phyloP scores from a whole-genome alignment of 1,139 yeast species.

The Diutina neorugosa region DNA sequence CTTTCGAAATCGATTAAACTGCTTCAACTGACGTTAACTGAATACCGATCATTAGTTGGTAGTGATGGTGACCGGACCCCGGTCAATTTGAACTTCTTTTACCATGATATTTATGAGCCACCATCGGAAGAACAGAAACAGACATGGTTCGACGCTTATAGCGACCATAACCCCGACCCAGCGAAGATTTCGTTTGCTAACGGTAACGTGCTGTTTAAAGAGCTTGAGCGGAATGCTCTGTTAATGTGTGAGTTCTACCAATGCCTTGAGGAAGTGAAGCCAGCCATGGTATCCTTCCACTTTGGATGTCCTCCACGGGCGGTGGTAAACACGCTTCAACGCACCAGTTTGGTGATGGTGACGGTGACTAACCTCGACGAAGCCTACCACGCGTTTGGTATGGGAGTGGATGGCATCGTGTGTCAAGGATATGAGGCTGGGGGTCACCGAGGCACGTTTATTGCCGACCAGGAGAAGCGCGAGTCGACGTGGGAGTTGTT shows the following conservation, averaged over 20 bases:
- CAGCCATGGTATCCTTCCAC: constrained; percentile 33
- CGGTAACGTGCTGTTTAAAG: constrained; percentile 25
- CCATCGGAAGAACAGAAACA: constrained; percentile 12
- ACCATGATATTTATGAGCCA: constrained; percentile 20
- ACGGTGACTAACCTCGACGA: constrained; percentile 31
- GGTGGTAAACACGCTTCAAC: constrained; percentile 28
- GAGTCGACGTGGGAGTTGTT: constrained; percentile 24
- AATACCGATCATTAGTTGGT: constrained; percentile 9
- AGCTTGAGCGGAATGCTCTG: constrained; percentile 13
- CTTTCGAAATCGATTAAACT: constrained; percentile 10
- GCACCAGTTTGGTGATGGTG: constrained; percentile 37
- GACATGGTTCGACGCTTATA: constrained; percentile 14
- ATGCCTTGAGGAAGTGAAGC: constrained; percentile 9
- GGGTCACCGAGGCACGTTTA: constrained; percentile 39
- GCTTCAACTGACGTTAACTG: constrained; percentile 4
- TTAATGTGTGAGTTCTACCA: constrained; percentile 9
- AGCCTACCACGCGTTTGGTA: constrained; percentile 14
- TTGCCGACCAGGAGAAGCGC: constrained; percentile 19
- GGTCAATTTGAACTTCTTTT: constrained; percentile 37
- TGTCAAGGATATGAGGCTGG: constrained; percentile 46
- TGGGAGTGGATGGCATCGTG: constrained; percentile 28
- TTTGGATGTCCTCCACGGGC: constrained; percentile 30
- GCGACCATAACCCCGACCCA: not conserved
- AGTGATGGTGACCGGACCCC: constrained; percentile 7
- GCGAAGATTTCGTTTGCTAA: constrained; percentile 9